These are phyloP conservation scores for Tricholoma bakamatsutake DNA, from an alignment of 768 basidiomycete genomes.

Conservation along the genomic window DNA sequence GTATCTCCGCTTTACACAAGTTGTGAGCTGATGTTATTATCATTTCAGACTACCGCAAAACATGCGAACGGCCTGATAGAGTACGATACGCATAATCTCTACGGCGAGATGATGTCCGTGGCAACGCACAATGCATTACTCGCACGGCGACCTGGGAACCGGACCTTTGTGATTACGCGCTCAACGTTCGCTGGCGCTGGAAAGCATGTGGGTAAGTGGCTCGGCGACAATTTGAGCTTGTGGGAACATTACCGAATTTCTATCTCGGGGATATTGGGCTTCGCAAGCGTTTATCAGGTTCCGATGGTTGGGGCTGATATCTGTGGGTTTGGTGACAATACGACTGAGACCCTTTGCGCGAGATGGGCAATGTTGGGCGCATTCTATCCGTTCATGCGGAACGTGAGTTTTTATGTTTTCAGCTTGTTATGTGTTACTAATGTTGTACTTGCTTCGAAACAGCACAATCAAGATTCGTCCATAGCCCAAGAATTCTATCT, in stretches of 20 bases:
- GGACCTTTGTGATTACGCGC: constrained; percentile 64
- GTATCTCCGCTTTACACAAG: neutral
- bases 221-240: constrained; percentile 57
- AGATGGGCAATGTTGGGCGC: constrained; percentile 76
- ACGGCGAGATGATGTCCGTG: constrained; percentile 67
- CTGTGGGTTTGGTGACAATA: constrained; percentile 58
- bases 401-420: constrained; percentile 34
- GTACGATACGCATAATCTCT: constrained; percentile 63
- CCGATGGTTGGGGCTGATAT: constrained; percentile 79
- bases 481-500: constrained; percentile 65
- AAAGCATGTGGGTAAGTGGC: constrained; percentile 64
- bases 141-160: constrained; percentile 51
- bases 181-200: constrained; percentile 72
- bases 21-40: neutral
- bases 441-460: neutral
- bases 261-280: constrained; percentile 62
- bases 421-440: neutral
- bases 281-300: constrained; percentile 58
- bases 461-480: constrained; percentile 51
- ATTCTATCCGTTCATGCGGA: constrained; percentile 77
- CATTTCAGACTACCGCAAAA: constrained; percentile 33
- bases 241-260: constrained; percentile 57
- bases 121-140: constrained; percentile 58
- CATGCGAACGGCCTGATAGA: constrained; percentile 55
- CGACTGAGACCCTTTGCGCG: constrained; percentile 64